phyloP scores from a whole-genome alignment of 2,329 filamentous ascomycete species.

The Arthroderma uncinatum region DNA sequence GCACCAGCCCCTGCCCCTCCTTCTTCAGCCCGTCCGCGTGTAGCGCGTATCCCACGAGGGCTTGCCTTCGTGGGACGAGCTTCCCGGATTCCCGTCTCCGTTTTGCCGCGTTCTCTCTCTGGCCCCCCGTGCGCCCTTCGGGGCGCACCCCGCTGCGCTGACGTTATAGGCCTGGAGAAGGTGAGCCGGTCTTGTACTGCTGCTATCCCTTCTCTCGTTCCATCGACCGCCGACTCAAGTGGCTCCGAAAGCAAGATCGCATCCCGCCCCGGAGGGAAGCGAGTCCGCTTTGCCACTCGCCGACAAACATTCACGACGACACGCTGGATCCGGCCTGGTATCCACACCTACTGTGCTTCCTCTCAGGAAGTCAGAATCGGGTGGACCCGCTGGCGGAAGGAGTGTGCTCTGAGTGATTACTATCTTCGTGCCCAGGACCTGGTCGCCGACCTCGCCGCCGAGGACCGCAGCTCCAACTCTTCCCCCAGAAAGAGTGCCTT shows the following conservation, averaged over 20 bases:
- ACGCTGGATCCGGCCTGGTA: neutral
- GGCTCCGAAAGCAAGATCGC: neutral
- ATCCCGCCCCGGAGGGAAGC: neutral
- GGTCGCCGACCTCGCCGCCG: slow-evolving; percentile 4
- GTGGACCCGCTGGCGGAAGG: neutral
- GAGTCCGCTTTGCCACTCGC: neutral
- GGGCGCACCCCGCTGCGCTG: neutral
- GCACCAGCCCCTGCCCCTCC: neutral
- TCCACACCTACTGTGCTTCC: neutral
- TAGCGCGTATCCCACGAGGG: neutral
- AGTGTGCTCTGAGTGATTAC: neutral
- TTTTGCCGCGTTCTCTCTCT: neutral
- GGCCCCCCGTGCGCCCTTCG: neutral
- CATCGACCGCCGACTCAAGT: neutral
- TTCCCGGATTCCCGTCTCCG: neutral
- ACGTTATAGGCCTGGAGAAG: neutral
- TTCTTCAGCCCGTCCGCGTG: neutral
- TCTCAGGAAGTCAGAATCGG: neutral
- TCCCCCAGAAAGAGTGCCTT: slow-evolving; percentile 11
- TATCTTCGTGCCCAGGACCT: neutral
- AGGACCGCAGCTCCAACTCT: slow-evolving; percentile 7
- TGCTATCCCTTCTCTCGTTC: neutral
- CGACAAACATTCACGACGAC: too few relatives aligned
- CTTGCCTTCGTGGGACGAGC: neutral
- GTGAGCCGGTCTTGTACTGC: neutral